A percentile compares a stretch with the other conserved stretches of the same genome.
Conservation (phyloP, 768 basidiomycete genomes). For the Daedalea quercina region DNA sequence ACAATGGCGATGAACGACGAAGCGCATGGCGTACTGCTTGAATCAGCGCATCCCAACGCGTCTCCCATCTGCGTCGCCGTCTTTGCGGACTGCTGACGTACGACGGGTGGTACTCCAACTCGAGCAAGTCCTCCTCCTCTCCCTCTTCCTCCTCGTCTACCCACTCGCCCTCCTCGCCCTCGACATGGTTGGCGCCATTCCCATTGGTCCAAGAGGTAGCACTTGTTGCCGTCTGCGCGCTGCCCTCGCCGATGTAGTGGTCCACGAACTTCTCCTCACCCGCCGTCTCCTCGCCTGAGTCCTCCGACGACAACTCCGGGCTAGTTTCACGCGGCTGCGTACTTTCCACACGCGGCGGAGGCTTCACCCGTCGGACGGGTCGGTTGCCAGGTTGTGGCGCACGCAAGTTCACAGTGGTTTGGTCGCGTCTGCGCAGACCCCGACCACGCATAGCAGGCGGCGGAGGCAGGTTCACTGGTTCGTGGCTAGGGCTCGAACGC, state of each 20-base stretch:
- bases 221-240: constrained; percentile 16
- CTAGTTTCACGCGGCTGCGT: constrained; percentile 80
- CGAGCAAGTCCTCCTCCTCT: constrained; percentile 63
- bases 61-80: constrained; percentile 65
- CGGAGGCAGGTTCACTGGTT: constrained; percentile 53
- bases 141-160: constrained; percentile 65
- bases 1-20: constrained; percentile 3
- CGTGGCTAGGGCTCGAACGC: constrained; percentile 66
- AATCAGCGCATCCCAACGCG: constrained; percentile 66
- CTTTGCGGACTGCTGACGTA: constrained; percentile 64
- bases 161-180: constrained; percentile 50
- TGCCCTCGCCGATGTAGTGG: constrained; percentile 15
- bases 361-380: constrained; percentile 36
- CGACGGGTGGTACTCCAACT: constrained; percentile 70
- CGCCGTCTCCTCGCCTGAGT: constrained; percentile 71
- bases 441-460: constrained; percentile 39
- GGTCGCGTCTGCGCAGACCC: constrained; percentile 40
- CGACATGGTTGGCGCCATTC: constrained; percentile 25
- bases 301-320: constrained; percentile 57
- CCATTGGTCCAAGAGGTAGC: constrained; percentile 27
- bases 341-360: constrained; percentile 74
- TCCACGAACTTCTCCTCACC: constrained; percentile 44
- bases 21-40: constrained; percentile 48
- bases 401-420: constrained; percentile 30
- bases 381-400: constrained; percentile 12